Conservation (phyloP, 108 stramenopile genomes). For the Fistulifera pelliculosa region DNA sequence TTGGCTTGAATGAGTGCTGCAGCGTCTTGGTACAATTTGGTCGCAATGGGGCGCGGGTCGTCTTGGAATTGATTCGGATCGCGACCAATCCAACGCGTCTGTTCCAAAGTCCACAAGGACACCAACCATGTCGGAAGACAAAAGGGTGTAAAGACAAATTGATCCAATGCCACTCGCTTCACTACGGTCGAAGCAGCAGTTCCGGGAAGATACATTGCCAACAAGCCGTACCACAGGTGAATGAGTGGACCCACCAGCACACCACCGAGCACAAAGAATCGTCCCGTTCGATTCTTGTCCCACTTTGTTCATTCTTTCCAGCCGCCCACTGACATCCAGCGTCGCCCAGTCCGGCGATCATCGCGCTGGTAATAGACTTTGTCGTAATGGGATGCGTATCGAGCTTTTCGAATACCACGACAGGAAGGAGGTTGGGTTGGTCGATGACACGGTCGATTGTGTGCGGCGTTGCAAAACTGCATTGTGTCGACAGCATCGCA, state of each 20-base stretch:
- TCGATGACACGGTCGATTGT: not conserved
- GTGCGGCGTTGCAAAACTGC: too few species aligned
- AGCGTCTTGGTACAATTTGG: not conserved
- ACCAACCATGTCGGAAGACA: slow-evolving; percentile 62
- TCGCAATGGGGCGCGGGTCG: too few species aligned
- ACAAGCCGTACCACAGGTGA: slow-evolving; percentile 60
- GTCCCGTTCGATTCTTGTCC: slow-evolving; percentile 45
- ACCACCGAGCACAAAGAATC: slow-evolving; percentile 56
- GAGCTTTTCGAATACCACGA: slow-evolving; percentile 56
- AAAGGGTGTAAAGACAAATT: slow-evolving; percentile 61
- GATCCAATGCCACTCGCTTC: slow-evolving; percentile 56
- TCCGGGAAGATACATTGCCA: slow-evolving; percentile 54
- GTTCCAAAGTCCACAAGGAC: slow-evolving; percentile 59
- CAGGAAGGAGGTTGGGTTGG: not conserved
- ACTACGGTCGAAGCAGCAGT: slow-evolving; percentile 14
- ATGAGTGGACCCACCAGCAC: slow-evolving; percentile 73
- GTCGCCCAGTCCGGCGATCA: slow-evolving; percentile 67
- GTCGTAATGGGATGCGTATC: slow-evolving; percentile 67
- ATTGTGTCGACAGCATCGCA: too few species aligned
- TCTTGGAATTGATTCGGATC: too few species aligned
- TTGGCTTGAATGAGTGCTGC: slow-evolving; percentile 54
- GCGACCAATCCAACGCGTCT: not conserved
- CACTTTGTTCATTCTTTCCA: not conserved
- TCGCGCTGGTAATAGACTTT: slow-evolving; percentile 59
- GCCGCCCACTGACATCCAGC: slow-evolving; percentile 42